Evolutionary conservation across 768 basidiomycete species (phyloP).

Genomic region (Kwoniella heveanensis): DNA sequence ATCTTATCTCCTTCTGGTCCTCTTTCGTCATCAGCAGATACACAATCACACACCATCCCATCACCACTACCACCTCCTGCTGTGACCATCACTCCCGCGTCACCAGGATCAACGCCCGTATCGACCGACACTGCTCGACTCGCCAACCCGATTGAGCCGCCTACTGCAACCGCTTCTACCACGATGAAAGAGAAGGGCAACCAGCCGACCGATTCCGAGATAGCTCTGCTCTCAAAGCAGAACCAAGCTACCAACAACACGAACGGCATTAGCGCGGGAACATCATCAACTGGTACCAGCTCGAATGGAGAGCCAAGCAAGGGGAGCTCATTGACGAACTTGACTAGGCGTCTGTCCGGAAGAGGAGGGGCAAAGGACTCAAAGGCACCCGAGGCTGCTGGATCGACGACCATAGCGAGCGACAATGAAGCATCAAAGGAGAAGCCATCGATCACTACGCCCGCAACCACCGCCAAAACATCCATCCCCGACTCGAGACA

Average conservation of each 20-base stretch:
- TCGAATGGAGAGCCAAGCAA: constrained; percentile 10
- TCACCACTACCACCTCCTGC: constrained; percentile 4
- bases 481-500: neutral
- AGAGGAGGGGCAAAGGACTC: constrained; percentile 4
- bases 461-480: constrained; percentile 4
- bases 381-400: neutral
- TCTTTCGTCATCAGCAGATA: neutral
- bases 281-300: neutral
- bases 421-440: constrained; percentile 1
- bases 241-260: neutral
- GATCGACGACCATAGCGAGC: neutral
- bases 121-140: constrained; percentile 4
- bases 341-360: constrained; percentile 27
- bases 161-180: neutral
- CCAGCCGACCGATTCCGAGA: constrained; percentile 27
- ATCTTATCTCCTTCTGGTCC: neutral
- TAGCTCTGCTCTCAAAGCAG: constrained; percentile 18
- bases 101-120: constrained; percentile 10
- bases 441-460: constrained; percentile 10
- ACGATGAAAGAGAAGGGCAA: constrained; percentile 27
- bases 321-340: constrained; percentile 13
- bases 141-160: neutral
- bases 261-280: constrained; percentile 1
- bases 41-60: neutral
- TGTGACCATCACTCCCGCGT: constrained; percentile 18